phyloP scores from a whole-genome alignment of 192 early-diverging fungal genomes.

The Backusella morwellensis region DNA sequence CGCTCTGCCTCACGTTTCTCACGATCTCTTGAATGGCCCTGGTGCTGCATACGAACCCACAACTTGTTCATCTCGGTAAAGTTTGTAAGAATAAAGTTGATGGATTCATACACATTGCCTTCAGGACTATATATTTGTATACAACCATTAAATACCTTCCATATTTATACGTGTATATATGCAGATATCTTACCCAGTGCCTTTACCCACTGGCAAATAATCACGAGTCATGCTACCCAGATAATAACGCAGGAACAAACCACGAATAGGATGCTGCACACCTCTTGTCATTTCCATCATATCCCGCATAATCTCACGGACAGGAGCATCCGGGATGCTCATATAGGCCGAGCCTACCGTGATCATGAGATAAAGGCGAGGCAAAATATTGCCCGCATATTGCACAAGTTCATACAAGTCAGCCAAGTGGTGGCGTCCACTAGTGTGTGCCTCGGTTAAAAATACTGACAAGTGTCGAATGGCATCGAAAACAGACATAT shows the following conservation, averaged over 20 bases:
- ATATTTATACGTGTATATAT: neutral
- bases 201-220: slow-evolving; percentile 79
- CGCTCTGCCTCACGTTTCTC: slow-evolving; percentile 96
- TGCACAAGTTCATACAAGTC: slow-evolving; percentile 98
- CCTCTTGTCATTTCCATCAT: slow-evolving; percentile 99
- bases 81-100: slow-evolving; percentile 95
- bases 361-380: slow-evolving; percentile 98
- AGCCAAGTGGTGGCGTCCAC: slow-evolving; percentile 77
- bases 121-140: slow-evolving; percentile 51
- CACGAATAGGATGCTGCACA: slow-evolving; percentile 98
- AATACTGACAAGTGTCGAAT: slow-evolving; percentile 90
- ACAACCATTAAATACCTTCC: neutral
- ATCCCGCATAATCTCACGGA: slow-evolving; percentile 96
- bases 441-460: slow-evolving; percentile 87
- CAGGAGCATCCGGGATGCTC: slow-evolving; percentile 88
- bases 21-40: slow-evolving; percentile 90
- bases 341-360: slow-evolving; percentile 97
- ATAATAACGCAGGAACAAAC: slow-evolving; percentile 96
- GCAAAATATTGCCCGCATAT: slow-evolving; percentile 98
- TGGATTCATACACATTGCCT: slow-evolving; percentile 89
- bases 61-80: slow-evolving; percentile 99
- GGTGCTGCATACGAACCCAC: slow-evolving; percentile 98
- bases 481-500: slow-evolving; percentile 98
- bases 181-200: slow-evolving; percentile 42
- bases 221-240: slow-evolving; percentile 94